phyloP scores from a whole-genome alignment of 306 rosid species.

The Erythrophleum fordii region DNA sequence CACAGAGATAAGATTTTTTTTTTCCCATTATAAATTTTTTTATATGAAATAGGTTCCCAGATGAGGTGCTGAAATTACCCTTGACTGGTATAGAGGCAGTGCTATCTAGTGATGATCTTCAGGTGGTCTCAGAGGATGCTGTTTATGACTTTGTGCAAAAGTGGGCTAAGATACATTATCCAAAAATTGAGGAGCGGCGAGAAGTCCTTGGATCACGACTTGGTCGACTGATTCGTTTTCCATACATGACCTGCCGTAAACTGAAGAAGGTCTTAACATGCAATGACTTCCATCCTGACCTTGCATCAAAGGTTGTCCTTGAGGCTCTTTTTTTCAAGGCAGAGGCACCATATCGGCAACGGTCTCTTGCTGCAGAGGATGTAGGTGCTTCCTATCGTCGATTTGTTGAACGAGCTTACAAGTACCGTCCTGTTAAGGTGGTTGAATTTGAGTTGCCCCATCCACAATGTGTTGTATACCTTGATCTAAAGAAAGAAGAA shows the following conservation, averaged over 20 bases:
- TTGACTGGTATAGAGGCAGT: conserved; percentile 58
- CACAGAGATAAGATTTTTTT: background rate
- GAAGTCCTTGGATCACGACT: conserved; percentile 50
- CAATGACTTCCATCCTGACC: conserved; percentile 49
- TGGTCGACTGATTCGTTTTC: conserved; percentile 52
- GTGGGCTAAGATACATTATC: conserved; percentile 56
- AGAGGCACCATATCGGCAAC: conserved; percentile 46
- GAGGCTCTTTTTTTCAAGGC: conserved; percentile 63
- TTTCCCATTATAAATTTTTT: background rate
- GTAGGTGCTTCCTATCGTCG: conserved; percentile 25
- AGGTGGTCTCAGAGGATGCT: conserved; percentile 53
- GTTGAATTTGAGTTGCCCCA: conserved; percentile 49
- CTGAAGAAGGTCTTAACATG: conserved; percentile 49
- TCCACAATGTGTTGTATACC: conserved; percentile 46
- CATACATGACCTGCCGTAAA: conserved; percentile 55
- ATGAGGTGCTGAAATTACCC: conserved; percentile 57
- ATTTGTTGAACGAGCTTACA: conserved; percentile 55
- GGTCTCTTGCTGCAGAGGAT: conserved; percentile 39
- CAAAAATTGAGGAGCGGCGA: conserved; percentile 46
- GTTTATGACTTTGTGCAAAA: conserved; percentile 50
- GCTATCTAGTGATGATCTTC: conserved; percentile 56
- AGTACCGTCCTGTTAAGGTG: conserved; percentile 52
- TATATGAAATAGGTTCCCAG: conserved; percentile 42
- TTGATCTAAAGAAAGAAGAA: conserved; percentile 56
- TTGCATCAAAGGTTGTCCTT: conserved; percentile 51